These are phyloP conservation scores for Candida berthetii DNA, from an alignment of 805 yeast species.

Conservation along the genomic window DNA sequence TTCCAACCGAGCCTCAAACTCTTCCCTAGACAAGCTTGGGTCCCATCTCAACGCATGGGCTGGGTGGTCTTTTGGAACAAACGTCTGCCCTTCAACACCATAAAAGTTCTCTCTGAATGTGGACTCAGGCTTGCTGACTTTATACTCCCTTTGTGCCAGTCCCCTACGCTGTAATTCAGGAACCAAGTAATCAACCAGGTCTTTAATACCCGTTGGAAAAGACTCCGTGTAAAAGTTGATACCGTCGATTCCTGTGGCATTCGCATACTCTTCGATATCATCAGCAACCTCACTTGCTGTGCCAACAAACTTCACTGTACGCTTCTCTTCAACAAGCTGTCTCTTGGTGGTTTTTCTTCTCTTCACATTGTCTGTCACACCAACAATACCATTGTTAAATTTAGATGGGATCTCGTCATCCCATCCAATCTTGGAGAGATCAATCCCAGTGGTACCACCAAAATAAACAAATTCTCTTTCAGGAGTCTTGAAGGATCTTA, in stretches of 20 bases:
- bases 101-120: conserved; percentile 7
- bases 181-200: conserved; percentile 24
- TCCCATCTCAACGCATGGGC: conserved; percentile 3
- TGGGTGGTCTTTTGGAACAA: conserved; percentile 4
- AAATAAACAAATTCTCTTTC: conserved; percentile 34
- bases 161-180: conserved; percentile 28
- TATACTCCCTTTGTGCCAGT: conserved; percentile 25
- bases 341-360: conserved; percentile 14
- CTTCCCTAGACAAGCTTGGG: background rate
- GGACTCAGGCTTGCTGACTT: conserved; percentile 4
- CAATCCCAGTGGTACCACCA: conserved; percentile 29
- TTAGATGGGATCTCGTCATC: conserved; percentile 23
- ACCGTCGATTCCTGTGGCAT: conserved; percentile 32
- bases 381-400: conserved; percentile 17
- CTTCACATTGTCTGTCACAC: conserved; percentile 20
- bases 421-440: conserved; percentile 23
- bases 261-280: conserved; percentile 30
- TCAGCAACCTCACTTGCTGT: conserved; percentile 30
- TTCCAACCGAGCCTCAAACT: background rate
- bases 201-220: conserved; percentile 30
- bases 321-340: conserved; percentile 23
- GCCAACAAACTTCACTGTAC: conserved; percentile 21
- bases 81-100: conserved; percentile 3
- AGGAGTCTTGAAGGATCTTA: conserved; percentile 21
- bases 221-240: conserved; percentile 31